Conservation (phyloP, 768 basidiomycete species). For the Boletales sp. region DNA sequence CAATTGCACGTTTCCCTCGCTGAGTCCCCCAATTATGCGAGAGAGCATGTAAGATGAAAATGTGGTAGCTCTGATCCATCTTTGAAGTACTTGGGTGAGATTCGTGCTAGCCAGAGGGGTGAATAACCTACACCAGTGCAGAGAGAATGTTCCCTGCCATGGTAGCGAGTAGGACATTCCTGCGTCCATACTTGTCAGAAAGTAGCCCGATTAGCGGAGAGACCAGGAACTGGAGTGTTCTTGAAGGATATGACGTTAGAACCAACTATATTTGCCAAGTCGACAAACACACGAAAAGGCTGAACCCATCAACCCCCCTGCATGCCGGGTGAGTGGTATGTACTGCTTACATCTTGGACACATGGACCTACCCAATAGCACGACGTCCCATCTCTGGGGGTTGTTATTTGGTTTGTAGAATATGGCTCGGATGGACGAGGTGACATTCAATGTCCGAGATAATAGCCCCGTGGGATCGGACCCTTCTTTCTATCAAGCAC, state of each 20-base stretch:
- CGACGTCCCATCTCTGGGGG: constrained; percentile 87
- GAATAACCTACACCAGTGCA: constrained; percentile 65
- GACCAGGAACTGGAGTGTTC: constrained; percentile 79
- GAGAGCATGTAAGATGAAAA: constrained; percentile 90
- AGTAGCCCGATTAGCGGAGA: constrained; percentile 79
- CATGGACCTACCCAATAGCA: constrained; percentile 69
- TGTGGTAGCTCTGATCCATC: constrained; percentile 87
- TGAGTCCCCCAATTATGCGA: constrained; percentile 86
- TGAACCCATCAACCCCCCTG: constrained; percentile 89
- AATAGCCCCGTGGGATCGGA: constrained; percentile 70
- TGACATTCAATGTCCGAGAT: constrained; percentile 61
- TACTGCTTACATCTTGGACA: not conserved
- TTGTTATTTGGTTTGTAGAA: constrained; percentile 59
- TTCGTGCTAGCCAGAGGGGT: not conserved
- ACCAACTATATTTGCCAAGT: constrained; percentile 32
- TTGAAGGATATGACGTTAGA: constrained; percentile 32
- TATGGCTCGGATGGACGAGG: constrained; percentile 62
- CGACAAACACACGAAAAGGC: constrained; percentile 74
- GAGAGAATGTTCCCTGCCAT: constrained; percentile 95
- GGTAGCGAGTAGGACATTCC: constrained; percentile 72
- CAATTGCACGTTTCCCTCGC: constrained; percentile 96
- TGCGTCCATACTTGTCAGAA: constrained; percentile 89
- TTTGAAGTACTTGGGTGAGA: constrained; percentile 24
- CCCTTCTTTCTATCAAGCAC: constrained; percentile 56
- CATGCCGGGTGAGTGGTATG: constrained; percentile 5